Base-by-base conservation (phyloP, 768 basidiomycete genomes). In the Mycena pura region DNA sequence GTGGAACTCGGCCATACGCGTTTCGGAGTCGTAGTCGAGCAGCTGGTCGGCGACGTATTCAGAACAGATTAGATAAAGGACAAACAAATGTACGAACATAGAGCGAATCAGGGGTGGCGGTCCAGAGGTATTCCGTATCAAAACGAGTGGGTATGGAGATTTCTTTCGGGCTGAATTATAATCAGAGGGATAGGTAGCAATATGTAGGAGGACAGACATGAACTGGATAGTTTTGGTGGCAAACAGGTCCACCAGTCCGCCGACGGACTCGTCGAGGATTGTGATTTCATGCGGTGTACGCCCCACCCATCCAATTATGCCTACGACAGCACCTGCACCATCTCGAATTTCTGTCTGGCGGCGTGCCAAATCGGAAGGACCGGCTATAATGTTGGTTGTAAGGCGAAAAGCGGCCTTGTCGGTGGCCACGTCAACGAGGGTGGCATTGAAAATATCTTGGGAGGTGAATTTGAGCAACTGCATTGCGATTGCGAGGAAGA, bases 101-200 rank as follows among this genome's bases (percentile, higher is more conserved):
- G 10, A 88, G 74, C 24, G 82, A 81, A 53, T 84, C 75, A 0
- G 81, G 73, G n/a, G 83, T 84, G 13, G 84, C 86, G 41, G 79
- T 79, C 86, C 86, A 88, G 34, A 86, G 75, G 60, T 80, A 84
- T 64, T 86, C 82, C 2, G 85, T 80, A 61, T 87, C 84, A 61
- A 87, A 87, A n/a, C 86, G 82, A 8, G 85, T 85, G 19, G 85
- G 85, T 46, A 88, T 78, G 21, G 80, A 79, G n/a, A 88, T 81
- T 27, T 83, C 73, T 66, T 87, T 86, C n/a, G 80, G 81, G 70
- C 86, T 87, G 63, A 15, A 51, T 41, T 62, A 36, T 5, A 5
- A 36, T n/a, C n/a, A 46, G 59, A 24, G 8, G 65, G 34, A 29
- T 53, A 32, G 24, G 46, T 29, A 28, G 19, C 21, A 55, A 9